phyloP scores from a whole-genome alignment of 495 filamentous ascomycete genomes.

The Xylaria bambusicola region DNA sequence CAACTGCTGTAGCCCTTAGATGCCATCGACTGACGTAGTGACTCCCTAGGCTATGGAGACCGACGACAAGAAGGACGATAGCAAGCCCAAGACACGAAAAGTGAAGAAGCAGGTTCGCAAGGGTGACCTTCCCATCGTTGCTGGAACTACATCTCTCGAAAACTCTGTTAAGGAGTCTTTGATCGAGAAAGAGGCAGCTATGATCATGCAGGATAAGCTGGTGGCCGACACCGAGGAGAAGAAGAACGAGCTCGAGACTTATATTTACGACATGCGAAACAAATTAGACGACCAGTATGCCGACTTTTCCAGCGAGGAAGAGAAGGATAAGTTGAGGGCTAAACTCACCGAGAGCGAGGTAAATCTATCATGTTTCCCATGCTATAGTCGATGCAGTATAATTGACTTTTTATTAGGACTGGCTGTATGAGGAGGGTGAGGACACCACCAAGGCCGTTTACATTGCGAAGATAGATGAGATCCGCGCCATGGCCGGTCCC shows the following conservation, averaged over 20 bases:
- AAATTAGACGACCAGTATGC: slow-evolving; percentile 91
- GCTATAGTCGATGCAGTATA: slow-evolving; percentile 10
- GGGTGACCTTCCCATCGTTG: slow-evolving; percentile 87
- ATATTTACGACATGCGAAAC: slow-evolving; percentile 93
- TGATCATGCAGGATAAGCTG: slow-evolving; percentile 98
- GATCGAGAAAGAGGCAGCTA: slow-evolving; percentile 79
- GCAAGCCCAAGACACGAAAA: slow-evolving; percentile 91
- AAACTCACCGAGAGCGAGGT: slow-evolving; percentile 86
- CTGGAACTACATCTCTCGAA: slow-evolving; percentile 80
- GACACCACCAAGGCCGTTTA: slow-evolving; percentile 94
- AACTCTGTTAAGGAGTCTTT: slow-evolving; percentile 61
- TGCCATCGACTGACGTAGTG: slow-evolving; percentile 1
- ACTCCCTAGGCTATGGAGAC: slow-evolving; percentile 83
- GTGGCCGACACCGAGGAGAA: slow-evolving; percentile 98
- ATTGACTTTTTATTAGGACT: slow-evolving; percentile 66
- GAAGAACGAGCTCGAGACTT: slow-evolving; percentile 98
- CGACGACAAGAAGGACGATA: slow-evolving; percentile 68
- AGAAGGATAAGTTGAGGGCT: slow-evolving; percentile 79
- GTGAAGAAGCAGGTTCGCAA: slow-evolving; percentile 99
- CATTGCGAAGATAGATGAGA: slow-evolving; percentile 91
- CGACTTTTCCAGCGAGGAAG: slow-evolving; percentile 85
- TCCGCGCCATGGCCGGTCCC: slow-evolving; percentile 85
- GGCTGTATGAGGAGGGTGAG: slow-evolving; percentile 97
- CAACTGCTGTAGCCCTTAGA: neutral
- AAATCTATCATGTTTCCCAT: slow-evolving; percentile 35